phyloP scores from a whole-genome alignment of 306 rosid species.

The Sophora flavescens region DNA sequence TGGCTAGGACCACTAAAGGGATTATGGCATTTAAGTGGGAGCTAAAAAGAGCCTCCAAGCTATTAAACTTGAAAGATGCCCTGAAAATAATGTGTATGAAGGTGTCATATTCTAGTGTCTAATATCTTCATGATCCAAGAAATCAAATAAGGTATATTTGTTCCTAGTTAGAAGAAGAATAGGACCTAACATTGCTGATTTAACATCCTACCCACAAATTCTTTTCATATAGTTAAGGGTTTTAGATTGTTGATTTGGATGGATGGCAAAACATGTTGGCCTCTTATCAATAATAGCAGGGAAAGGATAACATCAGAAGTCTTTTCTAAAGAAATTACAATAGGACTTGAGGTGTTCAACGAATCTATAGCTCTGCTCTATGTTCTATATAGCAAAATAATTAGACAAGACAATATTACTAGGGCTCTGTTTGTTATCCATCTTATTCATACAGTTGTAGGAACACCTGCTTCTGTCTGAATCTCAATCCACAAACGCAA shows the following conservation, averaged over 20 bases:
- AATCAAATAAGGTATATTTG: conserved; percentile 15
- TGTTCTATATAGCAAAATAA: not conserved
- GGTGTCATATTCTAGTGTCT: conserved; percentile 22
- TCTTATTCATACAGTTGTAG: not conserved
- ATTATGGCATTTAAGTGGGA: conserved; percentile 39
- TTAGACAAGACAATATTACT: not conserved
- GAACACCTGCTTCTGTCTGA: not conserved
- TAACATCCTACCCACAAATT: conserved; percentile 8
- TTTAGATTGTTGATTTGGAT: conserved; percentile 31
- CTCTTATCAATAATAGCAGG: conserved; percentile 16
- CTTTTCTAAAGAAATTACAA: not conserved
- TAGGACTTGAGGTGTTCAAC: conserved; percentile 19
- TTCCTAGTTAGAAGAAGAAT: conserved; percentile 35
- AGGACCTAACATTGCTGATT: conserved; percentile 17
- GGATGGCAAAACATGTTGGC: conserved; percentile 30
- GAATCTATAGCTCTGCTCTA: conserved; percentile 5
- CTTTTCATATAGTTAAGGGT: not conserved
- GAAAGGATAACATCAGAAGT: not conserved
- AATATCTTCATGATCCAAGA: conserved; percentile 32
- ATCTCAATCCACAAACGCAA: no score
- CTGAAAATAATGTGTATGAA: not conserved
- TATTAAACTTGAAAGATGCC: conserved; percentile 20
- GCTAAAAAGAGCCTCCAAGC: conserved; percentile 27
- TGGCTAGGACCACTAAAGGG: conserved; percentile 41
- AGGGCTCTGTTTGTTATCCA: not conserved